phyloP scores from a whole-genome alignment of 2,329 filamentous ascomycete species.

The Ilyonectria sp. region DNA sequence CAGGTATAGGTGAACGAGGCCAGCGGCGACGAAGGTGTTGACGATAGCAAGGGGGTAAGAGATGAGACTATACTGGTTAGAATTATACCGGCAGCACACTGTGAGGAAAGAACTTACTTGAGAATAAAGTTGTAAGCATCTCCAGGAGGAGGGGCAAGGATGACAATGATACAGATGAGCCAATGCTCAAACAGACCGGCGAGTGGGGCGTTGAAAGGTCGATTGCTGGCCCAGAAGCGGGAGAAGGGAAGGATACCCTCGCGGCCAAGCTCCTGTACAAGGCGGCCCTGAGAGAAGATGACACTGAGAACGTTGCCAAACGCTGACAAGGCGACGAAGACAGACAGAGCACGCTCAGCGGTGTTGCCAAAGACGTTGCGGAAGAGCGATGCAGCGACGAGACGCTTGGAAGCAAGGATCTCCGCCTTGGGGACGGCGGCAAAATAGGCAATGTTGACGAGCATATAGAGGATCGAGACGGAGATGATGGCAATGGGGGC shows the following conservation, averaged over 20 bases:
- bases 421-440: conserved; percentile 69
- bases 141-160: conserved; percentile 77
- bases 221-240: conserved; percentile 74
- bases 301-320: conserved; percentile 78
- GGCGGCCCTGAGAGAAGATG: conserved; percentile 77
- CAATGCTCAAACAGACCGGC: conserved; percentile 76
- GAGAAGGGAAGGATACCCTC: conserved; percentile 78
- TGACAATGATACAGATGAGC: conserved; percentile 75
- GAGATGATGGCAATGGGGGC: conserved; percentile 72
- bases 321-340: conserved; percentile 78
- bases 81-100: background rate
- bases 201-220: conserved; percentile 74
- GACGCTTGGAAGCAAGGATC: conserved; percentile 65
- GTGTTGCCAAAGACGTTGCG: conserved; percentile 67
- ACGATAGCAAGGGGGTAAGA: conserved; percentile 74
- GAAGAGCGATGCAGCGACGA: conserved; percentile 70
- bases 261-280: conserved; percentile 76
- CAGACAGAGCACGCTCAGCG: conserved; percentile 72
- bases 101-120: conserved; percentile 57
- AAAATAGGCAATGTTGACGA: conserved; percentile 79
- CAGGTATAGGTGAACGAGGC: conserved; percentile 68
- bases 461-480: conserved; percentile 75
- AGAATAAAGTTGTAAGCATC: conserved; percentile 77
- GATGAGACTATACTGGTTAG: conserved; percentile 63
- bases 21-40: conserved; percentile 69